Percentiles rank a stretch among this genome's conserved stretches.
Conservation (phyloP, 306 rosid genomes). For the Trifolium repens region DNA sequence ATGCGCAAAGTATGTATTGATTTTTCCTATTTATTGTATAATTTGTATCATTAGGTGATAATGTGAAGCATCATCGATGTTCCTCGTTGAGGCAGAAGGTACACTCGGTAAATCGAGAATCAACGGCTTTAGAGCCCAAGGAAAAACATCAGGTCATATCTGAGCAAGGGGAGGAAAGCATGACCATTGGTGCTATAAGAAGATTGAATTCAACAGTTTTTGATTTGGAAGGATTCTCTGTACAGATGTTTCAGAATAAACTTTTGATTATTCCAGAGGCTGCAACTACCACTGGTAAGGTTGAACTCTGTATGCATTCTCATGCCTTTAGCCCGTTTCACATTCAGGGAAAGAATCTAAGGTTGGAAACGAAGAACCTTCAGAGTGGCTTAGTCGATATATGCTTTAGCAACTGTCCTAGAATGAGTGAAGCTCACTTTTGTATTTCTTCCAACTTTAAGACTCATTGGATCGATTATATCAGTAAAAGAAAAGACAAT, state of each 20-base stretch:
- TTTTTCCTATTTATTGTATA: slow-evolving; percentile 1
- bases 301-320: slow-evolving; percentile 26
- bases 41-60: slow-evolving; percentile 38
- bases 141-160: slow-evolving; percentile 36
- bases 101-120: slow-evolving; percentile 30
- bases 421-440: slow-evolving; percentile 13
- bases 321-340: slow-evolving; percentile 31
- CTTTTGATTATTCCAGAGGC: slow-evolving; percentile 21
- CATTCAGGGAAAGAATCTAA: slow-evolving; percentile 24
- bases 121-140: slow-evolving; percentile 25
- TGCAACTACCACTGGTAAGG: slow-evolving; percentile 4
- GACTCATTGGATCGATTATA: slow-evolving; percentile 12
- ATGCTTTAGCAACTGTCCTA: slow-evolving; percentile 15
- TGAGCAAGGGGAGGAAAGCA: slow-evolving; percentile 10
- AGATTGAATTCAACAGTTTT: slow-evolving; percentile 28
- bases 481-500: slow-evolving; percentile 9
- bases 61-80: slow-evolving; percentile 32
- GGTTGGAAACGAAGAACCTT: slow-evolving; percentile 12
- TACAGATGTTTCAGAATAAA: slow-evolving; percentile 22
- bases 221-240: slow-evolving; percentile 21
- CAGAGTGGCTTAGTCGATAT: slow-evolving; percentile 25
- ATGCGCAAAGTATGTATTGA: slow-evolving; percentile 5
- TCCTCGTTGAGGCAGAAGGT: slow-evolving; percentile 34
- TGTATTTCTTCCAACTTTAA: slow-evolving; percentile 7
- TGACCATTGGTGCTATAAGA: slow-evolving; percentile 14